Percentiles rank a stretch among this genome's conserved stretches.
Evolutionary conservation across 208 protist species (phyloP).

Genomic region (Angomonas deanei): DNA sequence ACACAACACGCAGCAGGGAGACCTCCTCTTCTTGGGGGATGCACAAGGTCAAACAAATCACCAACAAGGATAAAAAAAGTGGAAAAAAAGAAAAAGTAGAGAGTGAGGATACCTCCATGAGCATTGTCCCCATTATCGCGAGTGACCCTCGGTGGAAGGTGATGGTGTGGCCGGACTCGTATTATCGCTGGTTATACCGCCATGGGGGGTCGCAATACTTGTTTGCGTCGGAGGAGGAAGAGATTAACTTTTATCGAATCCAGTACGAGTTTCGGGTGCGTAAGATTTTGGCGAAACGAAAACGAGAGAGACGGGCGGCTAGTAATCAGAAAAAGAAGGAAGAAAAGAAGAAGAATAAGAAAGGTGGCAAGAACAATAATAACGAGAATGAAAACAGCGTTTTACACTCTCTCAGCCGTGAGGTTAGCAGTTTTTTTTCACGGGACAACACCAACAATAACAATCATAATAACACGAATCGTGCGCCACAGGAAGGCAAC

Average conservation of each 20-base stretch:
- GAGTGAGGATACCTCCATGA: neutral
- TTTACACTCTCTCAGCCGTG: no score
- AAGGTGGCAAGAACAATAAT: neutral
- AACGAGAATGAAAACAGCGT: no score
- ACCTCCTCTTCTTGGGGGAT: constrained; percentile 8
- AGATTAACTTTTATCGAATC: constrained; percentile 62
- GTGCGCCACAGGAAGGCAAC: no score
- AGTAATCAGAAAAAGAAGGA: neutral
- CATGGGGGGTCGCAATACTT: constrained; percentile 90
- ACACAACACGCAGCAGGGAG: constrained; percentile 62
- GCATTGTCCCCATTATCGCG: constrained; percentile 53
- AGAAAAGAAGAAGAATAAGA: neutral
- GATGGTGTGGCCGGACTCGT: constrained; percentile 83
- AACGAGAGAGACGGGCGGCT: constrained; percentile 17
- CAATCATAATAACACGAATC: no score
- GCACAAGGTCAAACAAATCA: neutral
- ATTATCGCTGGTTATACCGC: constrained; percentile 75
- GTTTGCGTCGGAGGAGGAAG: constrained; percentile 69
- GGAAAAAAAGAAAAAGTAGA: neutral
- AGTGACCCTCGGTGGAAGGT: constrained; percentile 73
- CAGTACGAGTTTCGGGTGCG: constrained; percentile 66
- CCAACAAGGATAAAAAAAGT: neutral
- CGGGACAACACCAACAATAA: no score
- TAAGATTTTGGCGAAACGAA: constrained; percentile 52
- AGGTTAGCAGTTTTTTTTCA: no score